These are phyloP conservation scores for Geotrichum aggregatum DNA, from an alignment of 1,139 yeast species.

Conservation along the genomic window DNA sequence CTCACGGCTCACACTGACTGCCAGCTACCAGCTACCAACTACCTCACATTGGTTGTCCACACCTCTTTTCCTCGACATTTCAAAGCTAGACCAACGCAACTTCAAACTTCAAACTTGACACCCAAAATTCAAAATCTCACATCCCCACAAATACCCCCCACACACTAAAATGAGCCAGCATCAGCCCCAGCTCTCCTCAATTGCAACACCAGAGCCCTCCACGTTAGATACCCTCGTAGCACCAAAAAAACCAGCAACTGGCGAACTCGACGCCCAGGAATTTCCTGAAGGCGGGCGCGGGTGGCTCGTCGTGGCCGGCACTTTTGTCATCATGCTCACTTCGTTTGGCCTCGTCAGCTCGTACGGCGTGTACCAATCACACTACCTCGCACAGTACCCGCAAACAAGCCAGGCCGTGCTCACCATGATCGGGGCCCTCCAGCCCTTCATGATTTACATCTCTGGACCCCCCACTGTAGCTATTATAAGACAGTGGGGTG, in stretches of 20 bases:
- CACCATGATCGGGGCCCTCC: slow-evolving; percentile 55
- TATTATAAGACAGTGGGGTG: slow-evolving; percentile 49
- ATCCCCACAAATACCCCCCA: no score
- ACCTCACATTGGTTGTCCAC: no score
- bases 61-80: no score
- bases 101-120: no score
- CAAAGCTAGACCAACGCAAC: no score
- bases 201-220: no score
- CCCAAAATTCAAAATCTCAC: no score
- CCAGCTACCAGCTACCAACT: no score
- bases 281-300: slow-evolving; percentile 35
- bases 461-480: slow-evolving; percentile 48
- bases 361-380: slow-evolving; percentile 57
- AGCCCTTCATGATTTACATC: slow-evolving; percentile 44
- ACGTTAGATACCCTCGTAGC: no score
- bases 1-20: no score
- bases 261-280: slow-evolving; percentile 20
- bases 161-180: no score
- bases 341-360: slow-evolving; percentile 51
- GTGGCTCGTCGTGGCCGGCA: slow-evolving; percentile 34
- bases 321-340: slow-evolving; percentile 28
- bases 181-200: no score
- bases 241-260: neutral
- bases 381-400: slow-evolving; percentile 48
- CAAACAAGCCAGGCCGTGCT: slow-evolving; percentile 39